phyloP scores from a whole-genome alignment of 2,329 filamentous ascomycete species.

The Magnaporthiopsis poae region DNA sequence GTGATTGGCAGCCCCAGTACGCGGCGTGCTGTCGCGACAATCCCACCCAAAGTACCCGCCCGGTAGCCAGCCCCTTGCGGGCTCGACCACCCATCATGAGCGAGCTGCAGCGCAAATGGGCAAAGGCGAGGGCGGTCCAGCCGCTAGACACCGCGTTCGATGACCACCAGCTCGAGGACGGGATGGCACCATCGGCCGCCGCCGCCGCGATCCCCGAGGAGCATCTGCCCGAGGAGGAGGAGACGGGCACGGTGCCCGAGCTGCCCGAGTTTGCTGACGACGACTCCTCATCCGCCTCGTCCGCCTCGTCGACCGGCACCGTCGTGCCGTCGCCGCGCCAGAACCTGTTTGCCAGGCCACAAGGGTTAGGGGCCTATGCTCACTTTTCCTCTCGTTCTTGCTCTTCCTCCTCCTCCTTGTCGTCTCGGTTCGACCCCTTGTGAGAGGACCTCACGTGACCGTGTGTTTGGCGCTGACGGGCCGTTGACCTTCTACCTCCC shows the following conservation, averaged over 20 bases:
- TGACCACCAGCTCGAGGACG: constrained; percentile 17
- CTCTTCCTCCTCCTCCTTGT: constrained; percentile 9
- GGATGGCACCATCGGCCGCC: constrained; percentile 19
- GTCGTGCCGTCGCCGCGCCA: constrained; percentile 68
- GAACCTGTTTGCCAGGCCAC: constrained; percentile 62
- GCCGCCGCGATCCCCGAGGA: constrained; percentile 23
- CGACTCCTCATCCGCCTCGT: constrained; percentile 68
- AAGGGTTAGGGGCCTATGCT: constrained; percentile 38
- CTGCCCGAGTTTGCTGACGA: constrained; percentile 44
- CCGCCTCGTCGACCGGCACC: constrained; percentile 88
- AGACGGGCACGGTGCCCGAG: constrained; percentile 28
- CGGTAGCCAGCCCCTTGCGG: too few relatives aligned
- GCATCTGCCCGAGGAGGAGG: constrained; percentile 16
- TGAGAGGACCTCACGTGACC: not conserved
- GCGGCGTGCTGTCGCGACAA: not conserved
- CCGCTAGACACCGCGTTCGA: constrained; percentile 10
- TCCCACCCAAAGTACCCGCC: too few relatives aligned
- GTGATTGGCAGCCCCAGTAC: too few relatives aligned
- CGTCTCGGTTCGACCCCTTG: not conserved
- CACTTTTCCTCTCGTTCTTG: constrained; percentile 2
- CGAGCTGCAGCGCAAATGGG: constrained; percentile 24
- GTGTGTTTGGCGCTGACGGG: not conserved
- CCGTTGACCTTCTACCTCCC: not conserved
- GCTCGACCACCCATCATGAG: constrained; percentile 17
- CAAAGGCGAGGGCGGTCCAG: constrained; percentile 18